These are phyloP conservation scores for Podospora appendiculata DNA, from an alignment of 495 filamentous ascomycete genomes.

Conservation along the genomic window DNA sequence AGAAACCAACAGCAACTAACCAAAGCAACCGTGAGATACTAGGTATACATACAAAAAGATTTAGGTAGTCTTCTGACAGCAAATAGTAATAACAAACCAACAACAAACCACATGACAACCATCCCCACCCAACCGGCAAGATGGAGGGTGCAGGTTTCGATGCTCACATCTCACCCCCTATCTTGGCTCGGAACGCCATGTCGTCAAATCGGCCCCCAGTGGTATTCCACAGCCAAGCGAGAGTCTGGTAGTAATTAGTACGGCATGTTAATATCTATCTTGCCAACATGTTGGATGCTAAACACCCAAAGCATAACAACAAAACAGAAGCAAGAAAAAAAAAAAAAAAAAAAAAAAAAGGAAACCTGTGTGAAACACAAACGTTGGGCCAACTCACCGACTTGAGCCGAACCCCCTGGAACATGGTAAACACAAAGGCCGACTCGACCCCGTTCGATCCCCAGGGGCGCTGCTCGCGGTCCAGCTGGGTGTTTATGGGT, in stretches of 20 bases:
- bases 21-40: background rate
- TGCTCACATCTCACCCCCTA: slow-evolving; percentile 44
- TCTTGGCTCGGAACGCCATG: slow-evolving; percentile 36
- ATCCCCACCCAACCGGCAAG: too few relatives aligned
- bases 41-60: background rate
- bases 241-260: slow-evolving; percentile 2
- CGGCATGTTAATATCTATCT: background rate
- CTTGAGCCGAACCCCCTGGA: slow-evolving; percentile 45
- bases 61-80: too few relatives aligned
- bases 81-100: background rate
- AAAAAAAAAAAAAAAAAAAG: too few relatives aligned
- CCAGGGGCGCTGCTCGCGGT: slow-evolving; percentile 30
- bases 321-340: too few relatives aligned
- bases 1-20: background rate
- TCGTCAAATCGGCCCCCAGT: slow-evolving; percentile 39
- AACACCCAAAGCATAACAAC: too few relatives aligned
- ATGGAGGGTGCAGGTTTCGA: background rate
- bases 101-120: background rate
- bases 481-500: slow-evolving; percentile 38
- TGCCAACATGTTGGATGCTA: background rate
- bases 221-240: slow-evolving; percentile 11
- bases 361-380: too few relatives aligned
- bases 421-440: slow-evolving; percentile 44
- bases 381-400: slow-evolving; percentile 35
- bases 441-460: slow-evolving; percentile 35